Conservation (phyloP, 176 grass and related monocot species). For the Pharus latifolius region DNA sequence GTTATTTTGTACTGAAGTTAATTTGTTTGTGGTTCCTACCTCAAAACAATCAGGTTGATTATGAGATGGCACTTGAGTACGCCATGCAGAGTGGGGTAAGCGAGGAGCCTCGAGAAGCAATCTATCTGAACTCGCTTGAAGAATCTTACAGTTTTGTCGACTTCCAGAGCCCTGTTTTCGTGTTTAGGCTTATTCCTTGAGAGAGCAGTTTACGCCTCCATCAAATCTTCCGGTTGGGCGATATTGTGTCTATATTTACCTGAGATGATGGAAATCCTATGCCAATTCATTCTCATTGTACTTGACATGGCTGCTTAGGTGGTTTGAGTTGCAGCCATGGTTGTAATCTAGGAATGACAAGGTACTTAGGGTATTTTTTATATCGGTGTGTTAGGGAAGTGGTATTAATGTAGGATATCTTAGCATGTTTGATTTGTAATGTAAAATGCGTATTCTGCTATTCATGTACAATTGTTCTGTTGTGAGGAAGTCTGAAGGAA, state of each 20-base stretch:
- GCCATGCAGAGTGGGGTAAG: constrained; percentile 76
- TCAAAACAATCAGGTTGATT: constrained; percentile 57
- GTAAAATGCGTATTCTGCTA: neutral
- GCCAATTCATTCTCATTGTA: neutral
- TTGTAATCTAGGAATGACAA: neutral
- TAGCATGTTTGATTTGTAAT: neutral
- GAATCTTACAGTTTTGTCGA: constrained; percentile 56
- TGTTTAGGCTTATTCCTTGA: constrained; percentile 61
- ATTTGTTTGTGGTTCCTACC: neutral
- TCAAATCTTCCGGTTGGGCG: neutral
- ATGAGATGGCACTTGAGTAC: constrained; percentile 92
- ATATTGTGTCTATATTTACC: neutral
- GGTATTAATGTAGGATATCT: neutral
- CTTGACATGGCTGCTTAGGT: neutral
- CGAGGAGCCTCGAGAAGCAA: constrained; percentile 72
- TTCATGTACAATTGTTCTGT: neutral
- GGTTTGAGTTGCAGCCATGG: neutral
- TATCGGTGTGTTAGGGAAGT: neutral
- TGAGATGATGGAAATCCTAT: neutral
- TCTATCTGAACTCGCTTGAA: constrained; percentile 76
- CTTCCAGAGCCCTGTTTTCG: constrained; percentile 58
- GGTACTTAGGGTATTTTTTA: too few relatives aligned
- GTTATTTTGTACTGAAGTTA: neutral
- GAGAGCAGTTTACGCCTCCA: neutral
- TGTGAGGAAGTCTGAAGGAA: too few relatives aligned